Conservation (phyloP, 192 early-diverging fungal species). For the Chytriomyces sp. region DNA sequence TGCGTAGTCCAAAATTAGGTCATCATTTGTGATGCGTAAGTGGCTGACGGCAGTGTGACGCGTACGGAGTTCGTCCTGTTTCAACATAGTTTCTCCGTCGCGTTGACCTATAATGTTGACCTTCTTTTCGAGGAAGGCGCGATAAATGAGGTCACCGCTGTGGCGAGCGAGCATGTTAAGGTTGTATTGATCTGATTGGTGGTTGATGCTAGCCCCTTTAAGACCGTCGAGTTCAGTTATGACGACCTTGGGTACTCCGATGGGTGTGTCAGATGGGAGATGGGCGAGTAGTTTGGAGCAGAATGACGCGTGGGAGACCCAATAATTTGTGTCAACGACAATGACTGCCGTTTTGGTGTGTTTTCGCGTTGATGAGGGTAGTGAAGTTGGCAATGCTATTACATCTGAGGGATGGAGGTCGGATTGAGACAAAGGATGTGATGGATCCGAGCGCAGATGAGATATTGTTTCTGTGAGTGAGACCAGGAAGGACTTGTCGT, state of each 20-base stretch:
- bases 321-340: slow-evolving; percentile 18
- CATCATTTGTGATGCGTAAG: slow-evolving; percentile 13
- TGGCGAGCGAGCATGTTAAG: neutral
- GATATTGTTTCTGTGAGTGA: neutral
- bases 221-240: slow-evolving; percentile 11
- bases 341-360: neutral
- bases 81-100: slow-evolving; percentile 10
- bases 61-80: neutral
- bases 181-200: neutral
- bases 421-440: neutral
- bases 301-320: slow-evolving; percentile 8
- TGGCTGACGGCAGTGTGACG: neutral
- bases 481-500: neutral
- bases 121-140: neutral
- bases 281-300: neutral
- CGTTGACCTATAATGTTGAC: neutral
- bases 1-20: slow-evolving; percentile 23
- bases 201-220: neutral
- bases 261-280: neutral
- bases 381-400: too few species aligned
- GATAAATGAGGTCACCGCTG: neutral
- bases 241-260: slow-evolving; percentile 14
- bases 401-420: neutral
- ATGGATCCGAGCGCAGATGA: neutral
- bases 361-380: neutral